Evolutionary conservation across 2,329 filamentous ascomycete species (phyloP), one percentile per base, ranked within the genome.

Genomic region (Monascus ruber): DNA sequence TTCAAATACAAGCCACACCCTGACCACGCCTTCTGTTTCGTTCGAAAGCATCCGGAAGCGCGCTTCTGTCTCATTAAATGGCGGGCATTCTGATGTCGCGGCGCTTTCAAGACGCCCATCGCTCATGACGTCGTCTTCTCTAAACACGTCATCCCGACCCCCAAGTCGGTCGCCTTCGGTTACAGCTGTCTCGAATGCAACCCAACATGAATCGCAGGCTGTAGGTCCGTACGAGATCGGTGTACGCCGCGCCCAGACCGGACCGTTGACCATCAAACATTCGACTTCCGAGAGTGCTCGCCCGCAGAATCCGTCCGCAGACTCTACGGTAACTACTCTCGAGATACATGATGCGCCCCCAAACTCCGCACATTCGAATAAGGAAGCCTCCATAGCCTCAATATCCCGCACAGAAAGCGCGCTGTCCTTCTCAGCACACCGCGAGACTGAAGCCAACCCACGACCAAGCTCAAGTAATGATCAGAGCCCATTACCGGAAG

Each of bases 21-120:
- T 61, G 24, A 67, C 72, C 3, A 68, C 70, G 5, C 70, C 76
- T 5, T 66, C 76, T 2, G 75, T 77, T 1, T 56, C 64, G 34
- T 62, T 79, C 74, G 41, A 75, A 66, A 50, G 76, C 68, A 58
- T 64, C 41, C 61, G 64, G 42, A 68, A 66, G 45, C 59, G 62
- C 35, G 54, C 61, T 17, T 65, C 64, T 17, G 49, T 62, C 24
- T 64, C 59, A 5, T 42, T 57, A 35, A 46, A 51, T 35, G 45
- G 49, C 40, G 46, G 48, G 10, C 49, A 46, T 31, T 41, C 50
- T n/a, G 54, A 58, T 17, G 33, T 45, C 6, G 34, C 46, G 8
- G 42, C 49, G 10, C 42, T 45, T 26, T 51, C 53, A 29, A 56
- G 51, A 34, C 53, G 53, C 37, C 44, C 53, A 26, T 49, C 54